A percentile compares a stretch with the other conserved stretches of the same genome.
Conservation (phyloP, 768 basidiomycete genomes). For the Leccinum barrowsii region DNA sequence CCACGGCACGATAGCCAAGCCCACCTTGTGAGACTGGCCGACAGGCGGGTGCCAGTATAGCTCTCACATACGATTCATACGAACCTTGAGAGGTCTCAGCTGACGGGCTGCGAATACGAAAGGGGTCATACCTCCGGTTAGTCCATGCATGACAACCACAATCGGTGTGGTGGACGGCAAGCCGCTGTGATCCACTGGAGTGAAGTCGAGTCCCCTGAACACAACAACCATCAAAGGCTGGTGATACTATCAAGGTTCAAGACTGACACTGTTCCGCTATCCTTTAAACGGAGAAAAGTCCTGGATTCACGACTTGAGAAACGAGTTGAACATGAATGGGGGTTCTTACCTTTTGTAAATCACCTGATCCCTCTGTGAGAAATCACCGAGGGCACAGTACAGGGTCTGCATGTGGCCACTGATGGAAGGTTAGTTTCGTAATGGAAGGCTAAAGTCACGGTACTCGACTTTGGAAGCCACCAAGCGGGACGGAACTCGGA, state of each 20-base stretch:
- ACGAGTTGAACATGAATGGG: background rate
- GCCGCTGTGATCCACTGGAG: slow-evolving; percentile 24
- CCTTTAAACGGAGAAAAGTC: slow-evolving; percentile 27
- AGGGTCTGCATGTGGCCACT: slow-evolving; percentile 34
- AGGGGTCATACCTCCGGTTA: slow-evolving; percentile 29
- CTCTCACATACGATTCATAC: slow-evolving; percentile 86
- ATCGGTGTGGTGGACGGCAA: slow-evolving; percentile 27
- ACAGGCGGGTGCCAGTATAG: slow-evolving; percentile 72
- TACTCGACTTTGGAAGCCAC: slow-evolving; percentile 32
- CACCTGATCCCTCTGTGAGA: slow-evolving; percentile 29
- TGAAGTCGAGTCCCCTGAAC: slow-evolving; percentile 32
- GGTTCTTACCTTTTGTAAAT: slow-evolving; percentile 28
- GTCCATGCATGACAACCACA: slow-evolving; percentile 31
- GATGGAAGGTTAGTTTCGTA: slow-evolving; percentile 12
- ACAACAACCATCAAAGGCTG: background rate
- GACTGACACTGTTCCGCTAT: slow-evolving; percentile 34
- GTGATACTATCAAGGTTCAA: background rate
- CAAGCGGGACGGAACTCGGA: slow-evolving; percentile 29
- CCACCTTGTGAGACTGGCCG: slow-evolving; percentile 74
- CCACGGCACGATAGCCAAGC: slow-evolving; percentile 83
- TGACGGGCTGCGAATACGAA: background rate
- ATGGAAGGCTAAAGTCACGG: background rate
- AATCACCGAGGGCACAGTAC: slow-evolving; percentile 30
- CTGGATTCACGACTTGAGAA: slow-evolving; percentile 14
- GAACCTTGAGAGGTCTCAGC: slow-evolving; percentile 51